These are phyloP conservation scores for Neonectria coccinea DNA, from an alignment of 2,329 filamentous ascomycete species.

Conservation along the genomic window DNA sequence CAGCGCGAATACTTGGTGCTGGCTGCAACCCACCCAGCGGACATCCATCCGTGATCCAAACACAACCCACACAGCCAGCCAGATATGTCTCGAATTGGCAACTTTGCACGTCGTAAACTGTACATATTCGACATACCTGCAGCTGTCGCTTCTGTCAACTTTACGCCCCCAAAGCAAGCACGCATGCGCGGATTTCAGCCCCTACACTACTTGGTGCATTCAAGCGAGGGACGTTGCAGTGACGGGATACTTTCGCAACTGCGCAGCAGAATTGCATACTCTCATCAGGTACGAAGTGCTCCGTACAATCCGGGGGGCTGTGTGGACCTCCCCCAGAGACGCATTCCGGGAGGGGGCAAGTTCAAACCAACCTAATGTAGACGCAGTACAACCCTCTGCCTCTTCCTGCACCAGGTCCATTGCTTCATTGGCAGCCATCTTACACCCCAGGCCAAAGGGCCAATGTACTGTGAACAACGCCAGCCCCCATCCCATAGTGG, in stretches of 20 bases:
- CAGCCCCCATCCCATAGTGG: conserved; percentile 37
- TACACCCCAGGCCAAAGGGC: conserved; percentile 36
- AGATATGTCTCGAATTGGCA: conserved; percentile 9
- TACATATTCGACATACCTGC: neutral
- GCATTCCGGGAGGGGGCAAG: conserved; percentile 35
- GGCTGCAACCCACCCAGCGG: neutral
- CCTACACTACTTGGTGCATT: conserved; percentile 14
- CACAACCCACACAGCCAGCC: conserved; percentile 4
- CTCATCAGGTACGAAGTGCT: conserved; percentile 23
- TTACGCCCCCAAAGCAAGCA: conserved; percentile 12
- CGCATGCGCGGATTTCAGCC: conserved; percentile 18
- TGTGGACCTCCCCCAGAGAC: conserved; percentile 31
- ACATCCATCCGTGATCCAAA: neutral
- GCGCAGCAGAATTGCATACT: conserved; percentile 35
- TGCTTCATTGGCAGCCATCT: conserved; percentile 37
- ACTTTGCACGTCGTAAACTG: neutral
- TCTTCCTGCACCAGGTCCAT: conserved; percentile 31
- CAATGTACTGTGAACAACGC: conserved; percentile 36
- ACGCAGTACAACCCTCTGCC: conserved; percentile 36
- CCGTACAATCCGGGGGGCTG: conserved; percentile 23
- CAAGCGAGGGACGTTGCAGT: conserved; percentile 38
- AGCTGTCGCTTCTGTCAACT: conserved; percentile 9
- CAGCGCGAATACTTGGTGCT: neutral
- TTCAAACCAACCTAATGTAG: conserved; percentile 35
- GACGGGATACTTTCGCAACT: conserved; percentile 43